phyloP scores from a whole-genome alignment of 1,139 yeast genomes.

The Nadsonia starkeyi-henricii region DNA sequence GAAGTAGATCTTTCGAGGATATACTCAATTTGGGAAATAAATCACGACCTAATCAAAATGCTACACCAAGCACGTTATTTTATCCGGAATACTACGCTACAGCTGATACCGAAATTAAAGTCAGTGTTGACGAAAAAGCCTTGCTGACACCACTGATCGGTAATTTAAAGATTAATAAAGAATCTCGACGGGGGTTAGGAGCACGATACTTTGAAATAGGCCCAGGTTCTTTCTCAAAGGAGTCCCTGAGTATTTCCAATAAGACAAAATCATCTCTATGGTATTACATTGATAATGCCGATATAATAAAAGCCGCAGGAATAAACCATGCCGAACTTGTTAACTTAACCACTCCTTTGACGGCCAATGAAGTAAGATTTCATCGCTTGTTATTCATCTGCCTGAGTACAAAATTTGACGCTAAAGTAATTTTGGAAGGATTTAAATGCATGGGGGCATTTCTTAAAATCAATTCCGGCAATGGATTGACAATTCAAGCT shows the following conservation, averaged over 20 bases:
- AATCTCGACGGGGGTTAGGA: too few species aligned
- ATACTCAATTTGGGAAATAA: not conserved
- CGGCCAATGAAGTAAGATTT: not conserved
- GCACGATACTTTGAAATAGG: too few species aligned
- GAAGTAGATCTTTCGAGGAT: not conserved
- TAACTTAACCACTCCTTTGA: not conserved
- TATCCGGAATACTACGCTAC: too few species aligned
- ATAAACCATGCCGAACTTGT: not conserved
- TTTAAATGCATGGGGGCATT: not conserved
- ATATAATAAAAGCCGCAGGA: not conserved
- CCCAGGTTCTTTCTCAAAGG: too few species aligned
- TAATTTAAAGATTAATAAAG: too few species aligned
- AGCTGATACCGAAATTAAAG: too few species aligned
- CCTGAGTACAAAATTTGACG: not conserved
- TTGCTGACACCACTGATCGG: too few species aligned
- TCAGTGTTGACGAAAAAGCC: too few species aligned
- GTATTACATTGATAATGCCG: not conserved
- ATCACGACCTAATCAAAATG: too few species aligned
- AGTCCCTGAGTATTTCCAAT: too few species aligned
- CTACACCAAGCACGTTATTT: too few species aligned
- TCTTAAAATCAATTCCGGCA: not conserved
- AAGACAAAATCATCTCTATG: not conserved
- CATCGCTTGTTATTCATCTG: not conserved
- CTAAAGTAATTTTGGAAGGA: not conserved
- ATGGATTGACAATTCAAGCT: not conserved